These are phyloP conservation scores for Adansonia madagascariensis DNA, from an alignment of 441 rosid species.

Conservation along the genomic window DNA sequence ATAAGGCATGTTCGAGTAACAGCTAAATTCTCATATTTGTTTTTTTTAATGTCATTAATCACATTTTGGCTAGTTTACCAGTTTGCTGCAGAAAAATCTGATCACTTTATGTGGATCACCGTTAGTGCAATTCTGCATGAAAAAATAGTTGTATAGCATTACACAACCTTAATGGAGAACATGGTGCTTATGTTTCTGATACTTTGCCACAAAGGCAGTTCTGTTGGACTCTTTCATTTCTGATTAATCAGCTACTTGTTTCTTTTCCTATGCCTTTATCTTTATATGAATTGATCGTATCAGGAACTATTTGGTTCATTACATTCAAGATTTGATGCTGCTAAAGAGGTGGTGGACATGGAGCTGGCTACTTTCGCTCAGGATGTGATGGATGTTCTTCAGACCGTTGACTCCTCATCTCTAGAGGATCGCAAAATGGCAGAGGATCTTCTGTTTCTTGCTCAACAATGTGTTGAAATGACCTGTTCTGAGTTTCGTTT, in stretches of 20 bases:
- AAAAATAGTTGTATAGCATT: background rate
- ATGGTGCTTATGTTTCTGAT: background rate
- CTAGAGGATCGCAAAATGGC: slow-evolving; percentile 61
- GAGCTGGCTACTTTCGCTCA: slow-evolving; percentile 60
- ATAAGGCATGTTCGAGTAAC: background rate
- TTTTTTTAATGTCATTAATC: background rate
- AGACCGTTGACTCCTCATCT: slow-evolving; percentile 55
- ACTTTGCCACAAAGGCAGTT: slow-evolving; percentile 1
- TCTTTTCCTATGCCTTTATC: slow-evolving; percentile 1
- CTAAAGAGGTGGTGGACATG: slow-evolving; percentile 64
- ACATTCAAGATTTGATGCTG: slow-evolving; percentile 75
- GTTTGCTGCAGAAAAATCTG: slow-evolving; percentile 11
- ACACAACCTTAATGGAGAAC: background rate
- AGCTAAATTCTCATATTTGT: slow-evolving; percentile 1
- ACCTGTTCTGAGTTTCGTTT: slow-evolving; percentile 60
- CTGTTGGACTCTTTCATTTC: slow-evolving; percentile 12
- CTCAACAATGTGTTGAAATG: slow-evolving; percentile 66
- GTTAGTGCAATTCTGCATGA: slow-evolving; percentile 18
- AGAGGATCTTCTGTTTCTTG: slow-evolving; percentile 58
- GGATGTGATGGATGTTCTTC: slow-evolving; percentile 61
- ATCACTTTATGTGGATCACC: background rate
- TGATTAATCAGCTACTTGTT: slow-evolving; percentile 18
- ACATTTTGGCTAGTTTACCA: slow-evolving; percentile 18
- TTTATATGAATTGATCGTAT: slow-evolving; percentile 26
- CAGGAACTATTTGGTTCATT: slow-evolving; percentile 76